Conservation (phyloP, 2,329 filamentous ascomycete genomes). For the Claviceps sp. region DNA sequence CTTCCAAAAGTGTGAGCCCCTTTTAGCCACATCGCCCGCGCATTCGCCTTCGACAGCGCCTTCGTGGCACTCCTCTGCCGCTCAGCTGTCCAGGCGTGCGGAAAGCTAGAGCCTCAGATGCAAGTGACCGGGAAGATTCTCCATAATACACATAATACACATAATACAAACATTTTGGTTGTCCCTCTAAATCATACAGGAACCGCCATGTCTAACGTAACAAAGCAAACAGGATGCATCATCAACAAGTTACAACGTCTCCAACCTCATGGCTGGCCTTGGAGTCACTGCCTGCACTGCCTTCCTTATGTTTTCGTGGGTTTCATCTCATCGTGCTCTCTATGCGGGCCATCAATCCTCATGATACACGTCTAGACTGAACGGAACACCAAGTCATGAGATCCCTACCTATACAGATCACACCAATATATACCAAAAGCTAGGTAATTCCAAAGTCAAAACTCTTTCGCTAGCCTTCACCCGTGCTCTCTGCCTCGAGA, state of each 20-base stretch:
- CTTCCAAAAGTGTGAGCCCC: no score
- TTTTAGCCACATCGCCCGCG: slow-evolving; percentile 43
- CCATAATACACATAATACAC: background rate
- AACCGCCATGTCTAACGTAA: background rate
- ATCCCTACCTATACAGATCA: slow-evolving; percentile 7
- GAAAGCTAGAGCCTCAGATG: slow-evolving; percentile 22
- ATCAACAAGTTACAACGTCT: slow-evolving; percentile 49
- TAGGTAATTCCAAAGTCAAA: background rate
- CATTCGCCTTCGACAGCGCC: slow-evolving; percentile 51
- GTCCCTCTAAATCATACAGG: no score
- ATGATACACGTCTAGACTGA: no score
- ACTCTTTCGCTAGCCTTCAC: slow-evolving; percentile 43
- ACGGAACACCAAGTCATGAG: no score
- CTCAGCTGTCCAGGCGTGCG: slow-evolving; percentile 30
- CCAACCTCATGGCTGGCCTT: slow-evolving; percentile 59
- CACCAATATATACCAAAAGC: background rate
- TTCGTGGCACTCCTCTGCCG: slow-evolving; percentile 48
- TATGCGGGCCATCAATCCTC: background rate
- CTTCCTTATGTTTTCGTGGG: slow-evolving; percentile 22
- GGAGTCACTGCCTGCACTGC: slow-evolving; percentile 66
- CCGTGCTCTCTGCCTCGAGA: slow-evolving; percentile 49
- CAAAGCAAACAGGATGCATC: slow-evolving; percentile 43
- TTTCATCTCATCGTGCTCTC: slow-evolving; percentile 5
- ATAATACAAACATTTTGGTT: background rate
- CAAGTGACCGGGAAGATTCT: slow-evolving; percentile 8